Base-by-base conservation (phyloP, 345 rosid genomes). In the Eucalyptus marginata region DNA sequence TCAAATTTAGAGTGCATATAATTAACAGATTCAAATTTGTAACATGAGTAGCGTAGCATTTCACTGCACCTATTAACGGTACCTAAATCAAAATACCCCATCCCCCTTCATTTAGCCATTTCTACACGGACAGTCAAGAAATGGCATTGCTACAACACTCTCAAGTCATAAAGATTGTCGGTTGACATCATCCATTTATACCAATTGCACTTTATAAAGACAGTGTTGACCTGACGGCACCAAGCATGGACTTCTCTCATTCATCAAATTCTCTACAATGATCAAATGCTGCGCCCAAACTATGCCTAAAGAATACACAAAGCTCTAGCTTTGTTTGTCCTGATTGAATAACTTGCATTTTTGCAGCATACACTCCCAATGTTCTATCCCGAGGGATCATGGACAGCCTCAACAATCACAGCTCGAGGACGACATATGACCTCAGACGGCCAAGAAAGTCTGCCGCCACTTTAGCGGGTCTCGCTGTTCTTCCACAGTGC, bases 121-220 rank as follows among this genome's bases (percentile, higher is more conserved):
- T 68, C 0, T 68, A 33, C 0, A 68, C 0, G 2, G 83, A 36
- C 83, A 71, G 46, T 36, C 83, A 5, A 36, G 83, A 71, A 71
- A 71, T 71, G 24, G 27, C 46, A 0, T 71, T 36, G 0, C 0
- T 3, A 71, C 0, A 0, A 36, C 83, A 18, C 8, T 71, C 46
- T 20, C 46, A 36, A 36, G 0, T 36, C 83, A 71, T 36, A 71
- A 44, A 20, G 46, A 71, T 36, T 71, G 27, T 36, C 4, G 5
- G 46, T 71, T 36, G 13, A 71, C 46, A 71, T 20, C 83, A 20
- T 36, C 83, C 46, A 18, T 36, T 71, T 18, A 36, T 13, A 18
- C 83, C 0, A 0, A 71, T 18, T 36, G 27, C 83, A 71, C 83
- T 71, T 20, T 36, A 10, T 11, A 71, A 36, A 71, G 0, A 36